These are phyloP conservation scores for Ophiosphaerella narmari DNA, from an alignment of 2,329 filamentous ascomycete species.

Conservation along the genomic window DNA sequence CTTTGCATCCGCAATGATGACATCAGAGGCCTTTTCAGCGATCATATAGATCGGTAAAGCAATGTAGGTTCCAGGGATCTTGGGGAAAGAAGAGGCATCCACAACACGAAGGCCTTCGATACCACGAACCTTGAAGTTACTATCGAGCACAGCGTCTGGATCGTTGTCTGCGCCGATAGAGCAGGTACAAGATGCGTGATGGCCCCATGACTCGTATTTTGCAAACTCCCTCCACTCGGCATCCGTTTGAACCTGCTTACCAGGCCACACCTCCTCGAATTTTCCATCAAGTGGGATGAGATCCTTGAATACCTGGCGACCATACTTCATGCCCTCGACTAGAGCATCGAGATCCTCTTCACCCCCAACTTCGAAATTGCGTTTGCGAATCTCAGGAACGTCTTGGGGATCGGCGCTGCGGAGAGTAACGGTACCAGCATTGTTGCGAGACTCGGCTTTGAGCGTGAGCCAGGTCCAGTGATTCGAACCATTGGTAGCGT, in stretches of 20 bases:
- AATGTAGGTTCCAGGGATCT: conserved; percentile 58
- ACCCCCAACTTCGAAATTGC: conserved; percentile 20
- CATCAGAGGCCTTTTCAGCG: conserved; percentile 66
- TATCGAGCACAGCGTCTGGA: conserved; percentile 57
- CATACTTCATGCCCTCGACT: conserved; percentile 60
- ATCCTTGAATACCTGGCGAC: conserved; percentile 50
- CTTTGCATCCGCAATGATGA: conserved; percentile 49
- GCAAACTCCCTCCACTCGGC: conserved; percentile 47
- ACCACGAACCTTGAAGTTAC: conserved; percentile 58
- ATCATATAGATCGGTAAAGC: conserved; percentile 60
- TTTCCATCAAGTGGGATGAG: conserved; percentile 49
- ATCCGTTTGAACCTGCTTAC: conserved; percentile 49
- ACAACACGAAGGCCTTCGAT: conserved; percentile 58
- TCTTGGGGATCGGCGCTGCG: conserved; percentile 65
- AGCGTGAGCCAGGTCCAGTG: conserved; percentile 58
- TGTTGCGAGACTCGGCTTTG: conserved; percentile 66
- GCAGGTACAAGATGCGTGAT: conserved; percentile 62
- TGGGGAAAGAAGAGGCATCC: conserved; percentile 38
- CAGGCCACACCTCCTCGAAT: conserved; percentile 57
- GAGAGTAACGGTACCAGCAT: conserved; percentile 64
- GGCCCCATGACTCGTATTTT: conserved; percentile 48
- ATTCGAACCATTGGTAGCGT: conserved; percentile 50
- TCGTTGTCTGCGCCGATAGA: conserved; percentile 59
- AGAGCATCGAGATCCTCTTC: conserved; percentile 56
- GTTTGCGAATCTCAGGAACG: conserved; percentile 58